Conservation (phyloP, 441 rosid genomes). For the Hura crepitans region DNA sequence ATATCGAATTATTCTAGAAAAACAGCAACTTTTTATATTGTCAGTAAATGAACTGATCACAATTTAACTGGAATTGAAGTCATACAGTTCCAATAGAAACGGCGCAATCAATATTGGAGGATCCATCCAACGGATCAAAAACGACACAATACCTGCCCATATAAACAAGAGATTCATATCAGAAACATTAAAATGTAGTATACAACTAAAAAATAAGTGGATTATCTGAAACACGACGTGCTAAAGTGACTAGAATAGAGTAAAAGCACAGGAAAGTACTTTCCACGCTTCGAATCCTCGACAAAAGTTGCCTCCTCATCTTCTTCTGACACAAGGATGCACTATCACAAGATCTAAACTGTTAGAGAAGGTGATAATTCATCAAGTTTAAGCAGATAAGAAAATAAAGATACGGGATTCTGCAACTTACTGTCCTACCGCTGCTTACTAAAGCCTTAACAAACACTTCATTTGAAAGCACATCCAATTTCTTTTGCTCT, state of each 20-base stretch:
- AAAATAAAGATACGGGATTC: not conserved
- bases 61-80: constrained; percentile 9
- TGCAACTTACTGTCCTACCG: constrained; percentile 74
- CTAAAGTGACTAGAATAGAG: constrained; percentile 10
- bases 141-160: constrained; percentile 73
- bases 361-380: constrained; percentile 8
- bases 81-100: constrained; percentile 96
- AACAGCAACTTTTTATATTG: constrained; percentile 9
- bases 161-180: not conserved
- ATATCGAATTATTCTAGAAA: constrained; percentile 22
- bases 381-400: not conserved
- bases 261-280: constrained; percentile 32
- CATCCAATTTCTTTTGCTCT: constrained; percentile 96
- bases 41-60: constrained; percentile 14
- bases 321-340: constrained; percentile 96
- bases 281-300: constrained; percentile 71
- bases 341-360: constrained; percentile 41
- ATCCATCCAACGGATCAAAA: constrained; percentile 97
- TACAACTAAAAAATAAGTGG: not conserved
- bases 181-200: not conserved
- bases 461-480: constrained; percentile 89
- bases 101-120: constrained; percentile 96
- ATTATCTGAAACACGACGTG: not conserved
- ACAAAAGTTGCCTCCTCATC: constrained; percentile 92
- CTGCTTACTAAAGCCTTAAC: constrained; percentile 95